These are phyloP conservation scores for Chrysosporium queenslandicum DNA, from an alignment of 2,329 filamentous ascomycete genomes.

Conservation along the genomic window DNA sequence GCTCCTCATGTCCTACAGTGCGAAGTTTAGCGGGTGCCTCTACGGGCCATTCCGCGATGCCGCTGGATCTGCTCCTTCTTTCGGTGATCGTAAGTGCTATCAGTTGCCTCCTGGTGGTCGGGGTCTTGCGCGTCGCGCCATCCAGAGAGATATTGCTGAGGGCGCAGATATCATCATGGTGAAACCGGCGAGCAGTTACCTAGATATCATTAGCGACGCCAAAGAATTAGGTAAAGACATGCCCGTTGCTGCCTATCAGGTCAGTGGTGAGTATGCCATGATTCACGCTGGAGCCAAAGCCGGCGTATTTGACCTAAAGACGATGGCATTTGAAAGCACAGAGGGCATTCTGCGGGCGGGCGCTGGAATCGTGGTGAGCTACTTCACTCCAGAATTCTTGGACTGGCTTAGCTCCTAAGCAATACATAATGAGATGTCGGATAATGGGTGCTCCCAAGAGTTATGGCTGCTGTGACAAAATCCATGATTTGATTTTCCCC, in stretches of 20 bases:
- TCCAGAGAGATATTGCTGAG: slow-evolving; percentile 79
- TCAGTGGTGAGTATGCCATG: slow-evolving; percentile 96
- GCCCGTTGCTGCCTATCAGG: slow-evolving; percentile 91
- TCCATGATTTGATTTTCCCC: too few relatives aligned
- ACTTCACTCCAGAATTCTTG: slow-evolving; percentile 75
- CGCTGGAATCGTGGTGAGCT: slow-evolving; percentile 84
- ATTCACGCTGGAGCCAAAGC: slow-evolving; percentile 92
- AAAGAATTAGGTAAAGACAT: slow-evolving; percentile 88
- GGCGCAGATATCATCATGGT: slow-evolving; percentile 99
- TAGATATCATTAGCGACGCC: slow-evolving; percentile 95
- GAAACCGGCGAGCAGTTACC: slow-evolving; percentile 88
- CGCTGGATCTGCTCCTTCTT: slow-evolving; percentile 78
- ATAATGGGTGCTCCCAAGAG: neutral
- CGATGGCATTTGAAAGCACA: slow-evolving; percentile 89
- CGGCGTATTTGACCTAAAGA: slow-evolving; percentile 87
- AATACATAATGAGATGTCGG: neutral
- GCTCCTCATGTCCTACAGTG: slow-evolving; percentile 93
- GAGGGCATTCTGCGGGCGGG: slow-evolving; percentile 89
- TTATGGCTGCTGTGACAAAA: too few relatives aligned
- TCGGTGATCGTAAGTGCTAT: slow-evolving; percentile 93
- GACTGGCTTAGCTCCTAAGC: slow-evolving; percentile 45
- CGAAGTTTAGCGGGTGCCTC: slow-evolving; percentile 92
- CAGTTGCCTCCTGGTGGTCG: slow-evolving; percentile 88
- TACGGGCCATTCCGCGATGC: slow-evolving; percentile 97
- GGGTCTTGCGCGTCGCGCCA: slow-evolving; percentile 82